Evolutionary conservation across 495 filamentous ascomycete genomes (phyloP), one percentile per base, ranked within the genome.

Genomic region (Penicillium macrosclerotiorum): DNA sequence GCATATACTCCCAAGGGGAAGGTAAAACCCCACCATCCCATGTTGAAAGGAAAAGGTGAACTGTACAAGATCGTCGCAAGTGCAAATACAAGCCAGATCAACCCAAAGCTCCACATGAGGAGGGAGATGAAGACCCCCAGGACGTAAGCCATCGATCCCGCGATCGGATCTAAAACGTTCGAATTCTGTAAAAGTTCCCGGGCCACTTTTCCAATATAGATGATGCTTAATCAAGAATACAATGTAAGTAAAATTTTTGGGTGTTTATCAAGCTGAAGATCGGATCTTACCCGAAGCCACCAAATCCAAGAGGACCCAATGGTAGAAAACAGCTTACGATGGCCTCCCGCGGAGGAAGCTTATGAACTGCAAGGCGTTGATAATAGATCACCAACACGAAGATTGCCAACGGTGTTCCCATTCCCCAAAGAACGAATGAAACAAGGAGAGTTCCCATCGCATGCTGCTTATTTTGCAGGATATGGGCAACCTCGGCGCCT

Each of bases 11-110:
- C 77, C 14, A 81, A 52, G 0, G 80, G 78, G 39, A 82, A 83
- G 0, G 72, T 78, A 37, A 83, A 81, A 11, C 75, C 77, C 79
- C 79, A 83, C 79, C 79, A 82, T 2, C 79, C 78, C 73, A 81
- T 80, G 49, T 80, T 81, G 54, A 82, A 83, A 0, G 78, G 79
- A 42, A 81, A 80, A 1, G 59, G 69, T 6, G 51, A 59, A 18
- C 50, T 56, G 32, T 60, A 51, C 12, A 59, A 45, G 27, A 76
- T 67, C 0, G 63, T 69, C 1, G 62, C 65, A 0, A 77, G 31
- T 0, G 75, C 75, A 45, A 77, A 72, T 14, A 75, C 63, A 16
- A 77, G 59, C 73, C 75, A 78, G 12, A 72, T 64, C 8, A 77
- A 40, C 1, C 69, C 72, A 37, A 76, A 76, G n/a, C 64, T 64